Conservation (phyloP, 805 yeast species). For the Candida berthetii region DNA sequence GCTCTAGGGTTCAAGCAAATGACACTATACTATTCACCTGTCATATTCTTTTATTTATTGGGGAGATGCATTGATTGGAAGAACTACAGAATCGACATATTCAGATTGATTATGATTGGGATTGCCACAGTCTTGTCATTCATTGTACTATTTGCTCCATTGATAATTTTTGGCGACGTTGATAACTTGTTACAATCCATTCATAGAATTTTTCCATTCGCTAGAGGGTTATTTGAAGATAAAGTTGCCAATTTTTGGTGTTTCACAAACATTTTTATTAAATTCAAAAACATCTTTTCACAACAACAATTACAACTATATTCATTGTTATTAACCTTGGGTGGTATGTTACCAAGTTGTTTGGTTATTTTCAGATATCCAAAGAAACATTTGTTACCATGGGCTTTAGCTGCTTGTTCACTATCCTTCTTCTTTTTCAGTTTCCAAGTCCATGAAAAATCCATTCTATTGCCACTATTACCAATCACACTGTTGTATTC, state of each 20-base stretch:
- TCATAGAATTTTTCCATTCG: slow-evolving; percentile 88
- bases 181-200: slow-evolving; percentile 36
- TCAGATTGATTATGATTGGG: slow-evolving; percentile 56
- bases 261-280: slow-evolving; percentile 73
- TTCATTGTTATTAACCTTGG: slow-evolving; percentile 48
- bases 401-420: slow-evolving; percentile 79
- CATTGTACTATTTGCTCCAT: slow-evolving; percentile 49
- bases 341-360: slow-evolving; percentile 52
- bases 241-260: slow-evolving; percentile 99
- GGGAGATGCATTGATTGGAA: slow-evolving; percentile 34
- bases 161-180: slow-evolving; percentile 39
- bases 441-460: slow-evolving; percentile 95
- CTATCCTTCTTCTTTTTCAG: slow-evolving; percentile 87
- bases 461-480: slow-evolving; percentile 79
- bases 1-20: slow-evolving; percentile 89
- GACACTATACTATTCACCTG: slow-evolving; percentile 91
- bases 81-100: slow-evolving; percentile 36
- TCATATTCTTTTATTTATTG: slow-evolving; percentile 74
- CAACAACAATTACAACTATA: slow-evolving; percentile 51
- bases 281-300: slow-evolving; percentile 53
- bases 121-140: slow-evolving; percentile 55
- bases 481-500: slow-evolving; percentile 68
- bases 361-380: slow-evolving; percentile 44
- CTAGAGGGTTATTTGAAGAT: slow-evolving; percentile 92
- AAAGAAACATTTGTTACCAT: slow-evolving; percentile 44